A percentile compares a stretch with the other conserved stretches of the same genome.
Evolutionary conservation across 495 filamentous ascomycete species (phyloP).

Genomic region (Hypoxylon trugodes): DNA sequence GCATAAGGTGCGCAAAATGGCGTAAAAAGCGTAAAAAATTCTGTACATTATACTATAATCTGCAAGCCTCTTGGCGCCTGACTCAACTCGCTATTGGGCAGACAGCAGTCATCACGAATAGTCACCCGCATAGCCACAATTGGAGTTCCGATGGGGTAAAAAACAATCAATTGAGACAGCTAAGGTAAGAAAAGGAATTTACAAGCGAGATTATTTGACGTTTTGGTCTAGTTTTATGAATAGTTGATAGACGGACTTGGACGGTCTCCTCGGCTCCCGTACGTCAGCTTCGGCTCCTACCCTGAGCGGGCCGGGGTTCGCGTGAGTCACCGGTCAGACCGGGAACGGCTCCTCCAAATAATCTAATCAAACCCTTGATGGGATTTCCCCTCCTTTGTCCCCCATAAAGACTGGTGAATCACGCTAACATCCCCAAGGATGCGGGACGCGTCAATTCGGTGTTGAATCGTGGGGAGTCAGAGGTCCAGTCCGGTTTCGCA

Average conservation of each 20-base stretch:
- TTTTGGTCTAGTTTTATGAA: constrained; percentile 8
- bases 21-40: too few relatives aligned
- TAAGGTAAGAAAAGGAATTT: constrained; percentile 13
- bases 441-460: constrained; percentile 21
- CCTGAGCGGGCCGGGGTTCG: constrained; percentile 2
- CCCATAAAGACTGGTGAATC: not conserved
- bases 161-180: not conserved
- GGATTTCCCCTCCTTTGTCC: not conserved
- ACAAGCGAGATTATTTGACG: constrained; percentile 16
- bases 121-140: too few relatives aligned
- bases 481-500: constrained; percentile 21
- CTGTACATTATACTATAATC: too few relatives aligned
- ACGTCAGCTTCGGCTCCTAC: constrained; percentile 2
- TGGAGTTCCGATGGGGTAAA: not conserved
- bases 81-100: too few relatives aligned
- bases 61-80: too few relatives aligned
- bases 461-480: not conserved
- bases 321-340: constrained; percentile 30
- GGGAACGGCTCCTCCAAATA: constrained; percentile 1
- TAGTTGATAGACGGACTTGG: constrained; percentile 1
- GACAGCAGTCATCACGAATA: too few relatives aligned
- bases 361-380: not conserved
- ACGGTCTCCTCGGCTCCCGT: not conserved
- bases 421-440: not conserved
- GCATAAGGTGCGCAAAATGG: too few relatives aligned